Evolutionary conservation across 306 rosid genomes (phyloP).

Genomic region (Prunus salicina): DNA sequence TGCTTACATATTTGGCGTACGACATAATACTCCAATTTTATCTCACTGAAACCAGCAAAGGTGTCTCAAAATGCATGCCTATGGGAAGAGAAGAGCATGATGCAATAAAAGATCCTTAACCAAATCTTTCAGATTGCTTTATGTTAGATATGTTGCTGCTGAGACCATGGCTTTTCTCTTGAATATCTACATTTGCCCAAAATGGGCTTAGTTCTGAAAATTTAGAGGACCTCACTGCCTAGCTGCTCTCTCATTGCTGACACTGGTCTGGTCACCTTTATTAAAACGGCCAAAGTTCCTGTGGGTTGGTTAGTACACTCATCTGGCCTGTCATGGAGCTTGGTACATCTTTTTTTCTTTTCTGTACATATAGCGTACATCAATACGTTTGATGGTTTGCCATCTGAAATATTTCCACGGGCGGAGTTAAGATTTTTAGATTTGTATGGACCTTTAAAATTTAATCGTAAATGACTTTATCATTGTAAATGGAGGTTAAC

Average conservation of each 20-base stretch:
- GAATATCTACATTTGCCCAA: not conserved
- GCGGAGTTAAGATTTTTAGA: too few species aligned
- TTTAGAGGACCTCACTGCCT: constrained; percentile 3
- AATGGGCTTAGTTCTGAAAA: not conserved
- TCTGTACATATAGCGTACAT: not conserved
- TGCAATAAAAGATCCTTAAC: not conserved
- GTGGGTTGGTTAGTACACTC: not conserved
- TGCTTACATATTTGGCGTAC: not conserved
- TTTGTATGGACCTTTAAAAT: too few species aligned
- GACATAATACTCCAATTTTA: not conserved
- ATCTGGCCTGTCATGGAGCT: not conserved
- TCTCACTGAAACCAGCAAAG: not conserved
- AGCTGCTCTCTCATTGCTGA: not conserved
- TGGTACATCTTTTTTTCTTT: not conserved
- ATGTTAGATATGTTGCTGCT: not conserved
- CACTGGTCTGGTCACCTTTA: constrained; percentile 4
- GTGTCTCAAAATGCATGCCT: not conserved
- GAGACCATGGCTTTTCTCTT: constrained; percentile 8
- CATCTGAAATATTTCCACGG: not conserved
- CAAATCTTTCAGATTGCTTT: not conserved
- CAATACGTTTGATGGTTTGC: not conserved
- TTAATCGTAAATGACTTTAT: too few species aligned
- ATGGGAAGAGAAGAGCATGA: not conserved
- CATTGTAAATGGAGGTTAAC: too few species aligned
- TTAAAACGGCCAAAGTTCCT: not conserved